Conservation (phyloP, 164 flowering plant genomes). For the Liquidambar formosana region DNA sequence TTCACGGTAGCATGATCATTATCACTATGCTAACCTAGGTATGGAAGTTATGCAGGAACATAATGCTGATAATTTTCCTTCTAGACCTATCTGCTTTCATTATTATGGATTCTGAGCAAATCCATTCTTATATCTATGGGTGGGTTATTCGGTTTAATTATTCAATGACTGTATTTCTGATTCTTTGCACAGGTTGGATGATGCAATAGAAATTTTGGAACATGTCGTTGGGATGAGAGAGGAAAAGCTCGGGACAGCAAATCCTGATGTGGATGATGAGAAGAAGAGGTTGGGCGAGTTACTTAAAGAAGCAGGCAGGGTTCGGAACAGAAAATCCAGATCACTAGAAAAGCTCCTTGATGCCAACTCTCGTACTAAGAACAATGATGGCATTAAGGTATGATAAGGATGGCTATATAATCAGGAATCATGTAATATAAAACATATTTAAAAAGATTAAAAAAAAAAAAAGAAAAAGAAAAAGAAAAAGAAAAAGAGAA, state of each 20-base stretch:
- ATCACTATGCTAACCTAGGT: too few relatives aligned
- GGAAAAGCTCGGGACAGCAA: constrained; percentile 92
- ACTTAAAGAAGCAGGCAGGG: constrained; percentile 75
- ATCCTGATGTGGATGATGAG: constrained; percentile 83
- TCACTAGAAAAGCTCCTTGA: constrained; percentile 74
- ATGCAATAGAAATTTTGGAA: constrained; percentile 77
- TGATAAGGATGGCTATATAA: constrained; percentile 15
- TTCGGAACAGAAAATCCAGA: constrained; percentile 59
- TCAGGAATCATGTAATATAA: constrained; percentile 17
- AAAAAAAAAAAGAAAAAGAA: not conserved
- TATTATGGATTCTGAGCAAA: not conserved
- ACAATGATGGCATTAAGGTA: constrained; percentile 29
- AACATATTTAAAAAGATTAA: constrained; percentile 6
- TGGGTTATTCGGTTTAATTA: not conserved
- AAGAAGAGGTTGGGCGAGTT: constrained; percentile 74
- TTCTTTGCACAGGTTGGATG: constrained; percentile 59
- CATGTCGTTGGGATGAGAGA: constrained; percentile 74
- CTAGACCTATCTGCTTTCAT: too few relatives aligned
- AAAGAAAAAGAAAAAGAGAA: not conserved
- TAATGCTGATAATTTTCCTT: too few relatives aligned
- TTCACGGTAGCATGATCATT: too few relatives aligned
- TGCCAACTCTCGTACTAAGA: constrained; percentile 35
- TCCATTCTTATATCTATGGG: not conserved
- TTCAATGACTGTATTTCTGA: not conserved
- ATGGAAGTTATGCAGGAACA: too few relatives aligned